Base-by-base conservation (phyloP, 2,329 filamentous ascomycete species). In the Ceratocystis destructans region DNA sequence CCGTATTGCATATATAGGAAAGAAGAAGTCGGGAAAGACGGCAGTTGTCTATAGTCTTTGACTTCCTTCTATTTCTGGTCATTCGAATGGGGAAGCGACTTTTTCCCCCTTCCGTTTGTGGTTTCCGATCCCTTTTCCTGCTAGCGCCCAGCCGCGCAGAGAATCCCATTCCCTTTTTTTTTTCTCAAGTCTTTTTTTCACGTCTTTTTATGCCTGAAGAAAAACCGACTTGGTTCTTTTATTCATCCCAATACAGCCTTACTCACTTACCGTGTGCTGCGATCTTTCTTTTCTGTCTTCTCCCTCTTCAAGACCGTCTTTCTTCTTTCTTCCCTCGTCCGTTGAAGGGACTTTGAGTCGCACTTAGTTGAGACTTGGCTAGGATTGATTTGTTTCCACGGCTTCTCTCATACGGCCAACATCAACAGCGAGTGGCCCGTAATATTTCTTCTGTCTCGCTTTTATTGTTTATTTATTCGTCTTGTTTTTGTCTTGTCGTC, bases 181-280 rank as follows among this genome's bases (percentile, higher is more conserved):
- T 15, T 48, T 63, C 33, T n/a, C 5, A 33, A 15, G 31, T 20
- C 45, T 31, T 64, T 46, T 46, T 55, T 20, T 55, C 33, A 22
- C 12, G 31, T 20, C 37, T 57, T 28, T n/a, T 17, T 37, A 37
- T 41, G 37, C 10, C 37, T 41, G 15, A 1, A 15, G 10, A 5
- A 41, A 15, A 41, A 15, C 37, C 10, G 37, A 41, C 37, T 41
- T 41, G 12, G 4, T 37, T 20, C n/a, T 15, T n/a, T 61, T 44
- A 61, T 64, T 71, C 55, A 20, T 72, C 71, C 74, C 46, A 8
- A 20, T n/a, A n/a, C 28, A 28, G 46, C 28, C 55, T 33, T 59
- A 31, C 28, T 33, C 15, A 17, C 2, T 31, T 7, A 5, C 28
- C 17, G 25, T 31, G 8, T 3, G 17, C 37, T 45, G 25, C 48